Percentiles rank a stretch among this genome's conserved stretches.
phyloP scores from a whole-genome alignment of 495 filamentous ascomycete species.

The Cladorrhinum samala region DNA sequence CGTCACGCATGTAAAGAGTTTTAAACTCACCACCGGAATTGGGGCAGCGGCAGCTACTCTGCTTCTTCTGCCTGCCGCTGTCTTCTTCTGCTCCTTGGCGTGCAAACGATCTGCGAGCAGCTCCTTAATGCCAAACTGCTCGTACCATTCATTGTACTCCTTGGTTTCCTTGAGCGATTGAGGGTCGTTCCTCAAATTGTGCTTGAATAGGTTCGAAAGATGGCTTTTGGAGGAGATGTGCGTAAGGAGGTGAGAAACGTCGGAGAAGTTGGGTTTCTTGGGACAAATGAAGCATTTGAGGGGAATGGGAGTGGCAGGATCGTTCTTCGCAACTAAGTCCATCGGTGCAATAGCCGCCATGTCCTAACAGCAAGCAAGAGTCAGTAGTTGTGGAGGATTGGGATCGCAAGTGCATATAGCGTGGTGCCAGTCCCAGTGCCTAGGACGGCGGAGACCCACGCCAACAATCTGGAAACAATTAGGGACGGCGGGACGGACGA shows the following conservation, averaged over 20 bases:
- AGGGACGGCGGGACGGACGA: not conserved
- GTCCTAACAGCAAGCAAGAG: conserved; percentile 19
- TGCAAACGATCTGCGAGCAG: conserved; percentile 65
- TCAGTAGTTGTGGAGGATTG: conserved; percentile 4
- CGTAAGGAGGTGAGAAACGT: conserved; percentile 81
- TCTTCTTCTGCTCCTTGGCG: conserved; percentile 62
- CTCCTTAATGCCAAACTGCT: conserved; percentile 53
- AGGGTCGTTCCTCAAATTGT: conserved; percentile 57
- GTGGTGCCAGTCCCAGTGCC: conserved; percentile 5
- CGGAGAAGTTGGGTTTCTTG: conserved; percentile 71
- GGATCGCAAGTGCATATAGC: conserved; percentile 1
- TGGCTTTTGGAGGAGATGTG: conserved; percentile 84
- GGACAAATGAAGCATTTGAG: conserved; percentile 76
- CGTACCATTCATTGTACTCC: conserved; percentile 66
- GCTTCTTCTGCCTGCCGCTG: conserved; percentile 17
- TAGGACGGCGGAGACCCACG: conserved; percentile 18
- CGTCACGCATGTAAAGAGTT: not conserved
- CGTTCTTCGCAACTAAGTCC: conserved; percentile 17
- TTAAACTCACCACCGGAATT: not conserved
- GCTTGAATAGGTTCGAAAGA: conserved; percentile 65
- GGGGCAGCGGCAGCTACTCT: conserved; percentile 10
- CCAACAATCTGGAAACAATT: not conserved
- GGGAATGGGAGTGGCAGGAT: conserved; percentile 36
- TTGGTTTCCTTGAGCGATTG: conserved; percentile 45
- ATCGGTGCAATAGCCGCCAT: conserved; percentile 33